Conservation (phyloP, 2,329 filamentous ascomycete species). For the Tolypocladium guangdongense region DNA sequence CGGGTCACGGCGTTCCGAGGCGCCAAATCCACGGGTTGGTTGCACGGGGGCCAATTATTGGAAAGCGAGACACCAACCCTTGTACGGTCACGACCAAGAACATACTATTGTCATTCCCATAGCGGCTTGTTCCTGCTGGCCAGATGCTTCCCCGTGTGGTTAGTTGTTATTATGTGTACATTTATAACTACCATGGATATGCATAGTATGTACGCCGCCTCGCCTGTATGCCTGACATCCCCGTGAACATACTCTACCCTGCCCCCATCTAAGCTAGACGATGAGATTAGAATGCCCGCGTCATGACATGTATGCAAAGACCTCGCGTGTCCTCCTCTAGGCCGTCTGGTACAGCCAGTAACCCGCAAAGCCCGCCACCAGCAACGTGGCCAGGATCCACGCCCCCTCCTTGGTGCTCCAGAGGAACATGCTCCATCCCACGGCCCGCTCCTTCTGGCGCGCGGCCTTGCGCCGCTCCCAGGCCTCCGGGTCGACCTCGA, state of each 20-base stretch:
- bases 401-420: conserved; percentile 43
- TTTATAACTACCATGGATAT: neutral
- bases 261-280: neutral
- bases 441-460: conserved; percentile 32
- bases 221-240: neutral
- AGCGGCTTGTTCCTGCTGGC: neutral
- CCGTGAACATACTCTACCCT: neutral
- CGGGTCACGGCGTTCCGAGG: neutral
- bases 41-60: neutral
- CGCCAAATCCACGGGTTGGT: neutral
- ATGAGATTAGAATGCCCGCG: neutral
- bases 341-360: conserved; percentile 30
- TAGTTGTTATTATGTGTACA: neutral
- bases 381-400: conserved; percentile 29
- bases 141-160: too few species aligned
- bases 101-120: neutral
- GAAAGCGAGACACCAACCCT: neutral
- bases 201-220: neutral
- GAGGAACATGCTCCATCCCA: conserved; percentile 44
- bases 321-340: neutral
- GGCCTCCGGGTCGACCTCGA: conserved; percentile 42
- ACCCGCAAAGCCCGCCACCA: conserved; percentile 28
- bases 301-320: neutral
- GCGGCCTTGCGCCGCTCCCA: conserved; percentile 40
- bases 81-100: neutral